Percentiles rank a stretch among this genome's conserved stretches.
These are phyloP conservation scores for Calonectria honghensis DNA, from an alignment of 2,329 filamentous ascomycete genomes.

Conservation along the genomic window DNA sequence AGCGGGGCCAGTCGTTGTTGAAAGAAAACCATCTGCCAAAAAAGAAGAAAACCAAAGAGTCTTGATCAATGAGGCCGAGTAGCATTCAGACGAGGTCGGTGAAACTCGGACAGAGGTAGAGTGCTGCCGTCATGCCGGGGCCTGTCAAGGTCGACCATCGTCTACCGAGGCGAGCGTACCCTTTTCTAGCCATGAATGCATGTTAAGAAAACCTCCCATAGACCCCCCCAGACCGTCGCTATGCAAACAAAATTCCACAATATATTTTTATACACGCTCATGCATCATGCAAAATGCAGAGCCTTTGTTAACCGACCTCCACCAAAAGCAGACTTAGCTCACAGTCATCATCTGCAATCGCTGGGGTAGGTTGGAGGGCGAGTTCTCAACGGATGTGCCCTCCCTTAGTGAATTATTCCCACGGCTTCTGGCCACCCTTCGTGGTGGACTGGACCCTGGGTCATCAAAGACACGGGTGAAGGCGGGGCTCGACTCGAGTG, in stretches of 20 bases:
- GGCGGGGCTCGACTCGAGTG: constrained; percentile 77
- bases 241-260: constrained; percentile 61
- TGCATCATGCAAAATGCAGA: constrained; percentile 46
- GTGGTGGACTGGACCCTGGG: constrained; percentile 73
- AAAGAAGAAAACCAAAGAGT: not conserved
- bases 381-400: constrained; percentile 70
- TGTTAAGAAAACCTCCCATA: constrained; percentile 45
- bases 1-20: constrained; percentile 26
- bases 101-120: constrained; percentile 32
- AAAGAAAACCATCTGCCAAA: constrained; percentile 30
- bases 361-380: constrained; percentile 69
- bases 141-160: constrained; percentile 32
- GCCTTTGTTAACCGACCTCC: constrained; percentile 36
- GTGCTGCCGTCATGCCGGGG: constrained; percentile 31
- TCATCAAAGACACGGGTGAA: constrained; percentile 81
- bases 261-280: constrained; percentile 57
- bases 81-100: constrained; percentile 40
- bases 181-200: constrained; percentile 42
- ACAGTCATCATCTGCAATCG: constrained; percentile 81
- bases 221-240: constrained; percentile 58
- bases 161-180: constrained; percentile 38
- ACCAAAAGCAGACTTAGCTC: constrained; percentile 60
- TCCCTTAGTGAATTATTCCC: constrained; percentile 73
- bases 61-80: constrained; percentile 14
- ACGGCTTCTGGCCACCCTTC: constrained; percentile 70